phyloP scores from a whole-genome alignment of 768 basidiomycete species.

The Boletus barrowsii region DNA sequence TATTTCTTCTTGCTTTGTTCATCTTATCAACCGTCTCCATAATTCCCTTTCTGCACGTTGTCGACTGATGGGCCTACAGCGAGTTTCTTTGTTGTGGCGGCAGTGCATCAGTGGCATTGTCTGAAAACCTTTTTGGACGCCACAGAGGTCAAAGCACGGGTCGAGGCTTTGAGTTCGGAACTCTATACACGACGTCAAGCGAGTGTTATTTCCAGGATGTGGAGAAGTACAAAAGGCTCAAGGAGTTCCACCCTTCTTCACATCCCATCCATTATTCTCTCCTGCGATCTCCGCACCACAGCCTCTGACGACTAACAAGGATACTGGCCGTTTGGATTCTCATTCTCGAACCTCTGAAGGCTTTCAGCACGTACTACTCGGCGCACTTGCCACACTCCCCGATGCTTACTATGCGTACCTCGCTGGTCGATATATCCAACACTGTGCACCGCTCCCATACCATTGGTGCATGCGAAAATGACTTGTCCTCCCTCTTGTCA shows the following conservation, averaged over 20 bases:
- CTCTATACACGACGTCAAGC: slow-evolving; percentile 7
- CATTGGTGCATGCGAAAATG: not conserved
- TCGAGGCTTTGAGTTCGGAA: not conserved
- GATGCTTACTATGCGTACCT: slow-evolving; percentile 3
- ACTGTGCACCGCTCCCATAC: not conserved
- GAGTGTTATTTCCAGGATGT: slow-evolving; percentile 3
- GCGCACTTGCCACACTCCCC: slow-evolving; percentile 9
- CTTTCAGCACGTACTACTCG: slow-evolving; percentile 5
- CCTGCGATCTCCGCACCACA: slow-evolving; percentile 2
- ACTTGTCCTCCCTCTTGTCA: slow-evolving; percentile 6
- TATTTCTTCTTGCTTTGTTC: slow-evolving; percentile 22
- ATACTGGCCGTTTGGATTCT: not conserved
- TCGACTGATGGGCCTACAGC: slow-evolving; percentile 3
- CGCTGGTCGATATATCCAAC: slow-evolving; percentile 9
- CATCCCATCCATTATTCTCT: not conserved
- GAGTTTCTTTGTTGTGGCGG: slow-evolving; percentile 13
- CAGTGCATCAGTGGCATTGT: slow-evolving; percentile 22
- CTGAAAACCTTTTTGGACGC: slow-evolving; percentile 1
- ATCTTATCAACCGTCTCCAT: slow-evolving; percentile 9
- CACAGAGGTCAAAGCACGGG: slow-evolving; percentile 19
- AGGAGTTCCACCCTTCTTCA: not conserved
- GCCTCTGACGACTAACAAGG: not conserved
- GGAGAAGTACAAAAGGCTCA: slow-evolving; percentile 19
- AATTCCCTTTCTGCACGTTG: not conserved
- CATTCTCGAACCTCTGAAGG: not conserved